Base-by-base conservation (phyloP, 2,329 filamentous ascomycete genomes). In the Coniella vitis region DNA sequence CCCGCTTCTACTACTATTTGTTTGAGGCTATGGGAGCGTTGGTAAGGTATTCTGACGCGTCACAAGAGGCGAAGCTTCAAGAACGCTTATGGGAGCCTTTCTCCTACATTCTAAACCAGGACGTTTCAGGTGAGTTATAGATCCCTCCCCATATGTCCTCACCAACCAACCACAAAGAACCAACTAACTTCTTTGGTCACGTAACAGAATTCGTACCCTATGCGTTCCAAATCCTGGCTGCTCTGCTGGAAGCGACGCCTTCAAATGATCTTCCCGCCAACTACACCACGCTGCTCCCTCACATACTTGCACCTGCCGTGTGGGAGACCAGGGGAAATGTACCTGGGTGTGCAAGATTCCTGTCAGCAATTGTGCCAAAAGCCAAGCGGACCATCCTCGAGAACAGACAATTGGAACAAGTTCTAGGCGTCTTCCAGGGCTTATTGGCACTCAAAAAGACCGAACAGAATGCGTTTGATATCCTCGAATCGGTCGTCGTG, bases 1-100 rank as follows among this genome's bases (percentile, higher is more conserved):
- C 93, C 2, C 81, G 89, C 12, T 98, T 98, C 71, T 96, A 96
- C 70, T 98, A 98, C 72, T 98, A 91, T 67, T 89, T 95, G 64
- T 98, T 98, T 55, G 93, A 98, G 70, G 87, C 89, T 3, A 72
- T 98, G 39, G 93, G 93, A 31, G 91, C 93, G 14, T 75, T 98
- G 41, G 87, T 97, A 48, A 81, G 84, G 63, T 74, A 83, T 76
- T 69, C 87, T 75, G 62, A 84, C 70, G 53, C 68, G 2, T 74
- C 76, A 3, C 80, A 87, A 56, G 81, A 87, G 9, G 76, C 81
- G 22, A 82, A 86, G 58, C 78, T 97, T 44, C 89, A 96, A 62
- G 76, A 83, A 52, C 82, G 83, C 49, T 75, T 98, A 2, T 96
- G 93, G 73, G 75, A 81, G 47, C 87, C 90, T 1, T 93, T 97